Evolutionary conservation across 2,329 filamentous ascomycete genomes (phyloP).

Genomic region (Westerdykella sp.): DNA sequence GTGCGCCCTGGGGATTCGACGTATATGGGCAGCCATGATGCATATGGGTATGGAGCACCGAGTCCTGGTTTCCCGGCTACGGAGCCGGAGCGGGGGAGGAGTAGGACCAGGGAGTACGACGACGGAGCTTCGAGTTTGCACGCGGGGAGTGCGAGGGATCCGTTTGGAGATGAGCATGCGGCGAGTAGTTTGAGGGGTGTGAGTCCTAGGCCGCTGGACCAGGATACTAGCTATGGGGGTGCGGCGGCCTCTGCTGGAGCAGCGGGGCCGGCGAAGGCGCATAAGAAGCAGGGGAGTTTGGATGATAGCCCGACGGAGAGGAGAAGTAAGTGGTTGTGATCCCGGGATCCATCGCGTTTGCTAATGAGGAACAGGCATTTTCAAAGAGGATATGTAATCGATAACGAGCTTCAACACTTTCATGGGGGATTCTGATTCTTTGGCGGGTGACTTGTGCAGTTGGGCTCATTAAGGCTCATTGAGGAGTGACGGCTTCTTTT

Average conservation of each 20-base stretch:
- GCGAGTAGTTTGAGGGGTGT: constrained; percentile 55
- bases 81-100: constrained; percentile 40
- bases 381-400: background rate
- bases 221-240: constrained; percentile 35
- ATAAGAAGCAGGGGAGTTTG: constrained; percentile 29
- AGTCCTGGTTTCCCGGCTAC: constrained; percentile 10
- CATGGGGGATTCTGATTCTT: no score
- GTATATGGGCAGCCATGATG: constrained; percentile 28
- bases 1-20: constrained; percentile 34
- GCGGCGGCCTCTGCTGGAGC: constrained; percentile 14
- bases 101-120: constrained; percentile 45
- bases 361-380: background rate
- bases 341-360: constrained; percentile 51
- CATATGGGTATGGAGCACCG: constrained; percentile 20
- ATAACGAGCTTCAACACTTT: no score
- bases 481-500: no score
- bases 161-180: constrained; percentile 40
- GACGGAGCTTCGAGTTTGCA: constrained; percentile 14
- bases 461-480: no score
- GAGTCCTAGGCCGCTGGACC: constrained; percentile 62
- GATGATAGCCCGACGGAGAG: constrained; percentile 59
- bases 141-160: constrained; percentile 27
- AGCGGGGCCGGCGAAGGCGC: constrained; percentile 37
- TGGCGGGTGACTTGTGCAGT: no score
- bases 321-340: constrained; percentile 54